Conservation (phyloP, 352 stramenopile species). For the Phytophthora citrophthora region DNA sequence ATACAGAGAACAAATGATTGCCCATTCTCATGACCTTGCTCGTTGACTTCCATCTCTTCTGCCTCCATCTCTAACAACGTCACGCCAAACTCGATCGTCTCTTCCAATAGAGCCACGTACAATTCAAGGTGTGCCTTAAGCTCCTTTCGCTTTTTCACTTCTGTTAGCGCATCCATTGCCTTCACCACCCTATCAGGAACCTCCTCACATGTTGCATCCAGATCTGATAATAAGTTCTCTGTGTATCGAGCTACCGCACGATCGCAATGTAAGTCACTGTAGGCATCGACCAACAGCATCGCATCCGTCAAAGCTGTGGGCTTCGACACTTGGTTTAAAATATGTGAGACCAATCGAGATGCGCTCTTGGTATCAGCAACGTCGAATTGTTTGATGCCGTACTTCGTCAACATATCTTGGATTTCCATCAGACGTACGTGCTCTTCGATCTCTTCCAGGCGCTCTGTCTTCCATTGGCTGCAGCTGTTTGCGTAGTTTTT, state of each 20-base stretch:
- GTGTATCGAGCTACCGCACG: slow-evolving; percentile 63
- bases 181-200: slow-evolving; percentile 16
- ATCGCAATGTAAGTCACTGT: slow-evolving; percentile 56
- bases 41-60: slow-evolving; percentile 3
- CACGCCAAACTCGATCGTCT: slow-evolving; percentile 56
- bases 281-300: slow-evolving; percentile 67
- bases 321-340: slow-evolving; percentile 56
- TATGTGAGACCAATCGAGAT: slow-evolving; percentile 58
- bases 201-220: slow-evolving; percentile 6
- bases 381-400: slow-evolving; percentile 65
- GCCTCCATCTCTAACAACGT: slow-evolving; percentile 53
- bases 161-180: slow-evolving; percentile 40
- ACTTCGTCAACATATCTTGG: slow-evolving; percentile 74
- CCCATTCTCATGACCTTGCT: neutral
- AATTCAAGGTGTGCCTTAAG: slow-evolving; percentile 31
- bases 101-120: slow-evolving; percentile 55
- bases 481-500: slow-evolving; percentile 52
- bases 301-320: slow-evolving; percentile 61
- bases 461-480: slow-evolving; percentile 48
- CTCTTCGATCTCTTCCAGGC: slow-evolving; percentile 62
- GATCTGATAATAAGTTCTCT: slow-evolving; percentile 62
- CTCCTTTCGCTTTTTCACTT: slow-evolving; percentile 50
- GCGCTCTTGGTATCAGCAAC: slow-evolving; percentile 55
- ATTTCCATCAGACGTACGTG: slow-evolving; percentile 78
- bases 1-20: slow-evolving; percentile 43